Base-by-base conservation (phyloP, 1,139 yeast species). In the Scheffersomyces parashehatae region DNA sequence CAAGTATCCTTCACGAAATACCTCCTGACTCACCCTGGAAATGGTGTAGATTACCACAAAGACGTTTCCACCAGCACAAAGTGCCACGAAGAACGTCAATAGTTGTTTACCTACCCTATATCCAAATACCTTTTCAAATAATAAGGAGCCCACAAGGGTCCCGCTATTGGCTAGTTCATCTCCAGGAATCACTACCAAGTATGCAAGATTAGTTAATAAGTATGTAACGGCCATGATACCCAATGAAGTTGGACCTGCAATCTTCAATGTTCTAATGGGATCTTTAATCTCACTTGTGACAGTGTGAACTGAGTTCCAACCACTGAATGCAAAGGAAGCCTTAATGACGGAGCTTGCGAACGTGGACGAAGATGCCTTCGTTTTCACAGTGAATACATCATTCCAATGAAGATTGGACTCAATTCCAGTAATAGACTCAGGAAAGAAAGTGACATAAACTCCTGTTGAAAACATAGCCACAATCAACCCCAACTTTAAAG, bases 291-390 rank as follows among this genome's bases (percentile, higher is more conserved):
- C 88, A 41, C 79, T 79, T 1, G 84, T 70, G 11, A 81, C 84
- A 0, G 82, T 73, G 54, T 82, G 87, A 5, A 82, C 83, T 14
- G 80, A 66, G 51, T 75, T 81, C 88, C 88, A 82, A 3, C 88
- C 88, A 3, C 80, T 70, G 47, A 76, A 81, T 5, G 85, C 79
- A 62, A 80, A 82, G 44, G 80, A 70, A 2, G 85, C 82, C 53
- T 79, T 79, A 14, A 82, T 71, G 24, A 82, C 72, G 0, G 85
- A 85, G 43, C 79, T 65, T 0, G 85, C 76, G 47, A 81, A 65
- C 1, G 79, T 69, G 0, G 85, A 67, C 1, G 72, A 44, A 2
- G 75, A 60, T 0, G 77, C 68, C 0, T 60, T 44, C 3, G 68
- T 55, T 44, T 52, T 64, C 0, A 56, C 47, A 2, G 54, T 53